phyloP scores from a whole-genome alignment of 2,329 filamentous ascomycete genomes.

The Thermothelomyces thermophilus region DNA sequence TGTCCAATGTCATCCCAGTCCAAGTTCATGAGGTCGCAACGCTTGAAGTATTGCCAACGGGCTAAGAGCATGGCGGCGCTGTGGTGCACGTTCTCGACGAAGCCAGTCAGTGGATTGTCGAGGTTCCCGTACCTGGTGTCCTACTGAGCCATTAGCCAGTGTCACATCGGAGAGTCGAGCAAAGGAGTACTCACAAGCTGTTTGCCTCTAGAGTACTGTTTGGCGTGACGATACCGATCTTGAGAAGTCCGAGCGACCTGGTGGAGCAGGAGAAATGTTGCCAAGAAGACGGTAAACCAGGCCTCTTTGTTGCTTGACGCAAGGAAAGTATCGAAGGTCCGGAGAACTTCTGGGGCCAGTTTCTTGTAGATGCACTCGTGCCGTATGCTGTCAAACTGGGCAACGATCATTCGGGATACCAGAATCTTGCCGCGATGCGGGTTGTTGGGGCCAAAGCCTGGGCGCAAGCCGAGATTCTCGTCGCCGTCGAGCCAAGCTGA shows the following conservation, averaged over 20 bases:
- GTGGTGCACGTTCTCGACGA: conserved; percentile 40
- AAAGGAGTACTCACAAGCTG: conserved; percentile 23
- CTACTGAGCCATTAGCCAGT: background rate
- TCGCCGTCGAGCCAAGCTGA: conserved; percentile 37
- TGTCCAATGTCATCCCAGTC: conserved; percentile 26
- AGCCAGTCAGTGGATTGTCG: conserved; percentile 33
- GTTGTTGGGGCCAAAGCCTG: conserved; percentile 32
- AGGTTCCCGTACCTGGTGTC: conserved; percentile 20
- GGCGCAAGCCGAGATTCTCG: conserved; percentile 36
- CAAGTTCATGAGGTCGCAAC: conserved; percentile 27
- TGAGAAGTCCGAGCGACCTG: conserved; percentile 35
- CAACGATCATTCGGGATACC: conserved; percentile 39
- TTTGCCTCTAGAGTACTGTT: conserved; percentile 29
- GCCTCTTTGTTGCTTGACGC: conserved; percentile 29
- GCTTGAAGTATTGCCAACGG: conserved; percentile 47
- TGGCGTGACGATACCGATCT: conserved; percentile 39
- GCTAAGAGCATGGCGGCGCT: conserved; percentile 41
- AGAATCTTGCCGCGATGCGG: conserved; percentile 33
- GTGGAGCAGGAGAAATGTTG: conserved; percentile 38
- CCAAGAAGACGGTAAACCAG: conserved; percentile 35
- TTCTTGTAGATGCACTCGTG: conserved; percentile 32
- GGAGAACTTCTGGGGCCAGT: conserved; percentile 31
- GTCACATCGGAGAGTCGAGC: background rate
- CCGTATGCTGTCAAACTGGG: conserved; percentile 40
- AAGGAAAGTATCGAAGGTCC: conserved; percentile 32